These are phyloP conservation scores for Clonostachys rhizophaga DNA, from an alignment of 2,329 filamentous ascomycete genomes.

Conservation along the genomic window DNA sequence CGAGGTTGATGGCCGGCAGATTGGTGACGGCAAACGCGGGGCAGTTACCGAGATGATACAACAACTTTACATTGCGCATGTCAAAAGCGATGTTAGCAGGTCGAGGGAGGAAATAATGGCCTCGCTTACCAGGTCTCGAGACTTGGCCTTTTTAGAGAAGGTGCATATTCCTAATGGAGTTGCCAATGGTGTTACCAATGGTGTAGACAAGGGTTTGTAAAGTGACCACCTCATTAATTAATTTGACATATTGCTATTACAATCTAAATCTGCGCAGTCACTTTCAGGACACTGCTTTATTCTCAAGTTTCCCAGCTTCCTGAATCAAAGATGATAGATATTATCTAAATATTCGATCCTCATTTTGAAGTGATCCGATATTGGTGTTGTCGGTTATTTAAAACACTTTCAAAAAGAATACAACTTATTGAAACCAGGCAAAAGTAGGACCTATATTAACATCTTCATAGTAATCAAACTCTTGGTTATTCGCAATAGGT, in stretches of 20 bases:
- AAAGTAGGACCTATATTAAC: too few species aligned
- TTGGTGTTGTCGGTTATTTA: too few species aligned
- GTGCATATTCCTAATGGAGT: neutral
- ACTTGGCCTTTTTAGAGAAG: conserved; percentile 6
- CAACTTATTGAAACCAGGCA: too few species aligned
- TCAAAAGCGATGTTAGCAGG: conserved; percentile 10
- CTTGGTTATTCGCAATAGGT: too few species aligned
- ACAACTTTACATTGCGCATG: conserved; percentile 12
- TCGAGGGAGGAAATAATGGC: conserved; percentile 10
- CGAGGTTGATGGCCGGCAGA: conserved; percentile 12
- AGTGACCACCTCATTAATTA: too few species aligned
- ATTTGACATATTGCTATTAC: neutral
- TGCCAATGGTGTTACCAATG: neutral
- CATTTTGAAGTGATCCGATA: too few species aligned
- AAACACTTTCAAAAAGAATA: too few species aligned
- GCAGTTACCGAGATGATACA: conserved; percentile 13
- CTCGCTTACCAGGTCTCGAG: conserved; percentile 14
- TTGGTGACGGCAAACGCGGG: conserved; percentile 14
- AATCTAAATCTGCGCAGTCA: neutral
- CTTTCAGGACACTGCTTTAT: too few species aligned
- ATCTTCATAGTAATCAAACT: too few species aligned
- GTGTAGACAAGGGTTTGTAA: neutral
- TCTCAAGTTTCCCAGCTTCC: too few species aligned
- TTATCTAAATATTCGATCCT: too few species aligned
- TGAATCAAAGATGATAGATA: too few species aligned